phyloP scores from a whole-genome alignment of 164 flowering plant genomes.

The Protea cynaroides region DNA sequence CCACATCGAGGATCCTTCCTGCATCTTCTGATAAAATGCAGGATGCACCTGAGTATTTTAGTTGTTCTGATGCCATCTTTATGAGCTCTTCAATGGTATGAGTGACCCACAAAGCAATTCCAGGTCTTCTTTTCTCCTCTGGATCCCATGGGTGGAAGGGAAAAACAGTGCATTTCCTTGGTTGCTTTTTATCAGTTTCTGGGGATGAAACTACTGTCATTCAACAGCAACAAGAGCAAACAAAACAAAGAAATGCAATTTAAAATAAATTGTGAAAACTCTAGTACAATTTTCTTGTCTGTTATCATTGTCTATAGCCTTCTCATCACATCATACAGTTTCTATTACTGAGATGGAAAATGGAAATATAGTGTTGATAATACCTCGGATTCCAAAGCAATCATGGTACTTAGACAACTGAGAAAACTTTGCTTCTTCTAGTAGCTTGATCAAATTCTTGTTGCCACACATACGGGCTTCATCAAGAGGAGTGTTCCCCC shows the following conservation, averaged over 20 bases:
- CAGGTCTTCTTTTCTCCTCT: constrained; percentile 43
- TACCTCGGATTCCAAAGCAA: constrained; percentile 49
- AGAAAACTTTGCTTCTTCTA: constrained; percentile 62
- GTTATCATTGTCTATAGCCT: too few relatives aligned
- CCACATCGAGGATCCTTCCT: too few relatives aligned
- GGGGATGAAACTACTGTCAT: background rate
- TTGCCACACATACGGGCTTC: constrained; percentile 62
- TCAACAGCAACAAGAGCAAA: too few relatives aligned
- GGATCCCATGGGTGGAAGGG: constrained; percentile 85
- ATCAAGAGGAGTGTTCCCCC: constrained; percentile 85
- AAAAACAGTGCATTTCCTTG: constrained; percentile 69
- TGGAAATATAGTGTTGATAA: background rate
- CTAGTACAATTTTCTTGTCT: too few relatives aligned
- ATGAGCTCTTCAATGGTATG: constrained; percentile 61
- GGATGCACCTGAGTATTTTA: constrained; percentile 24
- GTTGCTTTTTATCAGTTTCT: constrained; percentile 32
- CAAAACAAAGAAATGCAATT: too few relatives aligned
- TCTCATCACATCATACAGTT: background rate
- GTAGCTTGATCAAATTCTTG: constrained; percentile 54
- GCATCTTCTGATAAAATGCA: constrained; percentile 49
- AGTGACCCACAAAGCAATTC: constrained; percentile 74
- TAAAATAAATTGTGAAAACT: too few relatives aligned
- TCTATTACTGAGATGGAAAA: background rate
- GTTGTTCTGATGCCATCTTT: constrained; percentile 33
- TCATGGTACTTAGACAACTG: constrained; percentile 33